Percentiles rank a stretch among this genome's conserved stretches.
These are phyloP conservation scores for Xerocomellus chrysenteron DNA, from an alignment of 768 basidiomycete species.

Conservation along the genomic window DNA sequence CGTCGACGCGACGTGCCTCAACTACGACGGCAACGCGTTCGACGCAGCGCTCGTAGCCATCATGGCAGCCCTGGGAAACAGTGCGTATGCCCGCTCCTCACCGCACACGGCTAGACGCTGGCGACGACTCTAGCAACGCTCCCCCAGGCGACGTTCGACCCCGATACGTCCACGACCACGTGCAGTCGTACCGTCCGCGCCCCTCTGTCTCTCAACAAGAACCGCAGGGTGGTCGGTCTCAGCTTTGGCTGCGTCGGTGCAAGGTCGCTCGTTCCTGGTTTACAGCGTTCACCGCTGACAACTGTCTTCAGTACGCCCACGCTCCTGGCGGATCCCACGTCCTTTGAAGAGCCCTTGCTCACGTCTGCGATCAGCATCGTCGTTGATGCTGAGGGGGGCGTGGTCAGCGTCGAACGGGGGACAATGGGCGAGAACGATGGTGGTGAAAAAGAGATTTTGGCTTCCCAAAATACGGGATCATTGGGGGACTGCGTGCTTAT, in stretches of 20 bases:
- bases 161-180: conserved; percentile 58
- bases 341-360: conserved; percentile 88
- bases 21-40: conserved; percentile 95
- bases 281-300: background rate
- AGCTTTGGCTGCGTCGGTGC: conserved; percentile 27
- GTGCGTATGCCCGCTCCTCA: conserved; percentile 46
- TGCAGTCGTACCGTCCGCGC: conserved; percentile 53
- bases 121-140: conserved; percentile 49
- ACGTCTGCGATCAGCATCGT: conserved; percentile 68
- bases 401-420: conserved; percentile 25
- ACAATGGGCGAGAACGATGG: conserved; percentile 20
- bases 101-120: background rate
- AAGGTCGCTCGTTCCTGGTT: conserved; percentile 9
- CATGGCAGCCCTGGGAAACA: conserved; percentile 81
- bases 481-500: conserved; percentile 18
- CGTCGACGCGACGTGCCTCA: conserved; percentile 92
- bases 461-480: background rate
- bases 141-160: conserved; percentile 70
- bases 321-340: conserved; percentile 78
- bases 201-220: conserved; percentile 45
- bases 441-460: conserved; percentile 7
- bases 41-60: conserved; percentile 89
- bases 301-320: conserved; percentile 36
- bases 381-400: conserved; percentile 40
- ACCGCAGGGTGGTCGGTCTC: conserved; percentile 18